Evolutionary conservation across 192 early-diverging fungal species (phyloP).

Genomic region (Rhizophagus clarus): DNA sequence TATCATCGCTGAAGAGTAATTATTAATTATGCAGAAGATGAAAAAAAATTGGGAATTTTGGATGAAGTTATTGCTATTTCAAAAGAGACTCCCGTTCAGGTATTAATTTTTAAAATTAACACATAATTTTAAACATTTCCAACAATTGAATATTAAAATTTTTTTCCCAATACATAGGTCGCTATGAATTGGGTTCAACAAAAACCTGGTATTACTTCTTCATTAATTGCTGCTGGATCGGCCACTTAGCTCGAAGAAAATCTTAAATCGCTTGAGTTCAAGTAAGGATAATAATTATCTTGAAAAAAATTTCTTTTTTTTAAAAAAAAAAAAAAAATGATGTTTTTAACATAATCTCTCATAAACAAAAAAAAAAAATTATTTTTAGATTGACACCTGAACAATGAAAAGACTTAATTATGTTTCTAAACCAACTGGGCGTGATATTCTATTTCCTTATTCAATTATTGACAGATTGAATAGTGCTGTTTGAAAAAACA

Average conservation of each 20-base stretch:
- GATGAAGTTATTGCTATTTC: constrained; percentile 48
- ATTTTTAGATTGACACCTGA: background rate
- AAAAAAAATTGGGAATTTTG: constrained; percentile 48
- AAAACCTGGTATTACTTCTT: constrained; percentile 7
- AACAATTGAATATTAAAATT: too few species aligned
- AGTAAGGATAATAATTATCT: background rate
- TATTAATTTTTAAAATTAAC: too few species aligned
- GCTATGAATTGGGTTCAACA: too few species aligned
- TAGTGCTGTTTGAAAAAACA: too few species aligned
- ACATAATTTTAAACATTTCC: too few species aligned
- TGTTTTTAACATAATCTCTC: background rate
- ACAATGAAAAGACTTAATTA: background rate
- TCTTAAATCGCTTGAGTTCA: too few species aligned
- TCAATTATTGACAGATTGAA: too few species aligned
- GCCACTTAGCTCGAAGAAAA: background rate
- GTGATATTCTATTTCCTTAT: too few species aligned
- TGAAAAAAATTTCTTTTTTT: background rate
- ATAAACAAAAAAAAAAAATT: background rate
- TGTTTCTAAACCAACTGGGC: too few species aligned
- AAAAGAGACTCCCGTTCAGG: constrained; percentile 38
- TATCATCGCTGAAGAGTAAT: background rate
- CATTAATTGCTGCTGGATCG: constrained; percentile 4
- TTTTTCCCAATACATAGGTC: too few species aligned
- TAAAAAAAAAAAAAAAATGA: background rate
- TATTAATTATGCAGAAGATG: background rate